Percentiles rank a stretch among this genome's conserved stretches.
These are phyloP conservation scores for Cyclocybe aegerita DNA, from an alignment of 768 basidiomycete species.

Conservation along the genomic window DNA sequence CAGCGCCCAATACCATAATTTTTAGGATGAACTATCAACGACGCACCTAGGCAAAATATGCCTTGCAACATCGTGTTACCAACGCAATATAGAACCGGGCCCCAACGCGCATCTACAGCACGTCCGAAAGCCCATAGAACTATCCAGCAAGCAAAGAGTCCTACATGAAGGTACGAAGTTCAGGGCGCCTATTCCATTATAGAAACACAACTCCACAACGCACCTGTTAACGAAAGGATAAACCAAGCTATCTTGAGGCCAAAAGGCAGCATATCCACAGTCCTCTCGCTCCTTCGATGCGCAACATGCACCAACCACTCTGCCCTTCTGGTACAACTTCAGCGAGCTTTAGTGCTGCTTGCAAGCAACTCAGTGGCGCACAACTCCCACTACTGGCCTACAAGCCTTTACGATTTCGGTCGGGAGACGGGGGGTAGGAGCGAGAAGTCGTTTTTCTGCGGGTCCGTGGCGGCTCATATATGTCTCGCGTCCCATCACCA, in stretches of 20 bases:
- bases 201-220: slow-evolving; percentile 8
- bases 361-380: too few relatives aligned
- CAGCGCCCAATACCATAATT: background rate
- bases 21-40: background rate
- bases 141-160: slow-evolving; percentile 49
- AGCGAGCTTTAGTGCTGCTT: too few relatives aligned
- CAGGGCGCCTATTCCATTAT: background rate
- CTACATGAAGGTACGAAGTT: slow-evolving; percentile 25
- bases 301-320: background rate
- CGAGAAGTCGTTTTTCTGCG: too few relatives aligned
- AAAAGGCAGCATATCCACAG: slow-evolving; percentile 48
- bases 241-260: slow-evolving; percentile 61
- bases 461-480: too few relatives aligned
- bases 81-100: slow-evolving; percentile 45
- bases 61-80: slow-evolving; percentile 53
- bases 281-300: background rate
- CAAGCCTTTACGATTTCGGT: too few relatives aligned
- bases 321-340: too few relatives aligned
- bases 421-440: too few relatives aligned
- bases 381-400: too few relatives aligned
- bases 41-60: slow-evolving; percentile 59
- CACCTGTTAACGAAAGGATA: slow-evolving; percentile 54
- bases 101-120: slow-evolving; percentile 45
- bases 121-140: slow-evolving; percentile 45
- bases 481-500: too few relatives aligned